Conservation (phyloP, 768 basidiomycete genomes). For the Pisolithus albus region DNA sequence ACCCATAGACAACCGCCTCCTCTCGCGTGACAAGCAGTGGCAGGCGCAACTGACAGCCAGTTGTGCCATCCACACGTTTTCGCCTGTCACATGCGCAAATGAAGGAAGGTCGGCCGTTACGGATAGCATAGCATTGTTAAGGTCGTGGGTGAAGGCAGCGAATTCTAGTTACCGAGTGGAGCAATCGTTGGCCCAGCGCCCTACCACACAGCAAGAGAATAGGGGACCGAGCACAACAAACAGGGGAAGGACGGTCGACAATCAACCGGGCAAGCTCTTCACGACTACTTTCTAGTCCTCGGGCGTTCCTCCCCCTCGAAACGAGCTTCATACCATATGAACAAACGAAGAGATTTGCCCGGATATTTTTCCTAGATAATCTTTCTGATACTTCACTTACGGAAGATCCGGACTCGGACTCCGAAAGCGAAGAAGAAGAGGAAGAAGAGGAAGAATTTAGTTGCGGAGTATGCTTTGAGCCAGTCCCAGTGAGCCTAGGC, state of each 20-base stretch:
- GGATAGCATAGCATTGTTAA: slow-evolving; percentile 43
- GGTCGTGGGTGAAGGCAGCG: slow-evolving; percentile 31
- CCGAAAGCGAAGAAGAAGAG: slow-evolving; percentile 3
- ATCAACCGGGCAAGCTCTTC: background rate
- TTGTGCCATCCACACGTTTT: slow-evolving; percentile 53
- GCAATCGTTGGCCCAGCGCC: slow-evolving; percentile 1
- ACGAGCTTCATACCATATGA: slow-evolving; percentile 12
- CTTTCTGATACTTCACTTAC: slow-evolving; percentile 1
- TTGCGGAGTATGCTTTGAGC: slow-evolving; percentile 54
- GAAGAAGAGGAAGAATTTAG: slow-evolving; percentile 27
- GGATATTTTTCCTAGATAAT: slow-evolving; percentile 19
- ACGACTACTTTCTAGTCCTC: slow-evolving; percentile 2
- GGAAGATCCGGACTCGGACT: slow-evolving; percentile 1
- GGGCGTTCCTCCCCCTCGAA: background rate
- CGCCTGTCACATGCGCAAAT: slow-evolving; percentile 23
- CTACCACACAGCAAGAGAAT: background rate
- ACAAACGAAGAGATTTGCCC: slow-evolving; percentile 18
- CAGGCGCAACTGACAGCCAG: slow-evolving; percentile 54
- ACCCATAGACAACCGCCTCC: slow-evolving; percentile 37
- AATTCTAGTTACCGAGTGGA: slow-evolving; percentile 17
- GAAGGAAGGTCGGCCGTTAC: slow-evolving; percentile 31
- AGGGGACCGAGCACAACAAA: background rate
- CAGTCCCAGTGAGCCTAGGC: slow-evolving; percentile 32
- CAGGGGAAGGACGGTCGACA: background rate
- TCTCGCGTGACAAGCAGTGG: slow-evolving; percentile 47